A percentile compares a stretch with the other conserved stretches of the same genome.
Conservation (phyloP, 2,329 filamentous ascomycete genomes). For the Penicillium sp. region DNA sequence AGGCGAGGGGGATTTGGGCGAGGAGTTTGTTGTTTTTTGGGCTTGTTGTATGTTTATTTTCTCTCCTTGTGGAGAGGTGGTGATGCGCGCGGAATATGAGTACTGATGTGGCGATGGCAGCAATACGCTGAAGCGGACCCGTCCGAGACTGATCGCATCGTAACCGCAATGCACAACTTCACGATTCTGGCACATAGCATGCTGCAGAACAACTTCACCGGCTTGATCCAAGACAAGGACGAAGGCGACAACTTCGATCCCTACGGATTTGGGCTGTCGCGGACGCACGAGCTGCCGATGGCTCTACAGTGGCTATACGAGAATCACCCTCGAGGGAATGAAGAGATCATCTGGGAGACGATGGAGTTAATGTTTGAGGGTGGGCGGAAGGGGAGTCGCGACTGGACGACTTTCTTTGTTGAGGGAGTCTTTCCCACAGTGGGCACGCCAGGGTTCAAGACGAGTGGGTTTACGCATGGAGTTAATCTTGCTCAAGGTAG, state of each 20-base stretch:
- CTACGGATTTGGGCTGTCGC: constrained; percentile 42
- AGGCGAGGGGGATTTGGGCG: constrained; percentile 59
- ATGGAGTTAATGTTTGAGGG: constrained; percentile 51
- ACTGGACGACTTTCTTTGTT: constrained; percentile 48
- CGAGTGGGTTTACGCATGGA: constrained; percentile 46
- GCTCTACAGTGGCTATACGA: constrained; percentile 57
- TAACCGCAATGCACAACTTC: constrained; percentile 58
- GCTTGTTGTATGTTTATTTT: constrained; percentile 28
- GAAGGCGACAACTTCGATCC: constrained; percentile 50
- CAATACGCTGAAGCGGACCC: constrained; percentile 55
- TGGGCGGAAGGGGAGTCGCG: constrained; percentile 21
- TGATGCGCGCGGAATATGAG: no score
- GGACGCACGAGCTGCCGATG: constrained; percentile 52
- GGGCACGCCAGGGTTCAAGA: constrained; percentile 41
- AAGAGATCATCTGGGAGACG: constrained; percentile 44
- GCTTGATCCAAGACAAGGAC: constrained; percentile 50
- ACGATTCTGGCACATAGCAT: constrained; percentile 58
- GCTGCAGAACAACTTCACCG: constrained; percentile 59
- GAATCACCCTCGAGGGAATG: constrained; percentile 45
- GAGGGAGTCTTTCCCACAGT: constrained; percentile 42
- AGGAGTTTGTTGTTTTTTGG: constrained; percentile 58
- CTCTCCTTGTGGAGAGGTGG: no score
- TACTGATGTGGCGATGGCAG: constrained; percentile 24
- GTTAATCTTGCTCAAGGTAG: constrained; percentile 54
- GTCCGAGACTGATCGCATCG: constrained; percentile 45